Conservation (phyloP, 129 eudicot species). For the Pulicaria dysenterica region DNA sequence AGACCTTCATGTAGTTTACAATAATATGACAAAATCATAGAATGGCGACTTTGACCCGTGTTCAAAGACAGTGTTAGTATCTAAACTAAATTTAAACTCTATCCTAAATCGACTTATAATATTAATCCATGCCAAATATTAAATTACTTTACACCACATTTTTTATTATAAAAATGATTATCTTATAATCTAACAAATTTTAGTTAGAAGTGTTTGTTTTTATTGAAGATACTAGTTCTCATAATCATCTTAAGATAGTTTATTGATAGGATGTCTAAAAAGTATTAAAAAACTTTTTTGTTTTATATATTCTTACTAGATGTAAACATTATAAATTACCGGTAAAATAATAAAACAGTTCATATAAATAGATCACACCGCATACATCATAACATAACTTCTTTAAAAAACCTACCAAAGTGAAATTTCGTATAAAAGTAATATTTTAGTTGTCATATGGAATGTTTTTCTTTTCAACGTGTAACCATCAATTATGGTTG, state of each 20-base stretch:
- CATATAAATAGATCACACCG: too few species aligned
- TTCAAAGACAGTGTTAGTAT: background rate
- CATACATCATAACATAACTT: too few species aligned
- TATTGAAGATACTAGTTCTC: too few species aligned
- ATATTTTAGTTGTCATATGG: constrained; percentile 16
- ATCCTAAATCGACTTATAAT: background rate
- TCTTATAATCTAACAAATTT: background rate
- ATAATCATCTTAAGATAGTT: too few species aligned
- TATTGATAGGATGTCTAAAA: too few species aligned
- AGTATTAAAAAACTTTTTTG: too few species aligned
- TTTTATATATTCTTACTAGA: too few species aligned
- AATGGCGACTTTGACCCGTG: constrained; percentile 7
- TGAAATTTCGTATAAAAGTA: background rate
- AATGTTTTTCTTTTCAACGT: constrained; percentile 24
- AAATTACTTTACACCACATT: constrained; percentile 14
- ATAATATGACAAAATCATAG: background rate
- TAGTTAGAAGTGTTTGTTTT: too few species aligned
- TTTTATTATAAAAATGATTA: background rate
- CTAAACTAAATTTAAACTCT: background rate
- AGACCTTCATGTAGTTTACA: background rate
- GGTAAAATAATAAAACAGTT: too few species aligned
- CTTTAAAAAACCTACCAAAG: too few species aligned
- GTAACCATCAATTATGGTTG: constrained; percentile 14
- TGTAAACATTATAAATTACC: too few species aligned
- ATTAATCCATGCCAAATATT: background rate